These are phyloP conservation scores for Termitomyces sp. DNA, from an alignment of 768 basidiomycete species.

Conservation along the genomic window DNA sequence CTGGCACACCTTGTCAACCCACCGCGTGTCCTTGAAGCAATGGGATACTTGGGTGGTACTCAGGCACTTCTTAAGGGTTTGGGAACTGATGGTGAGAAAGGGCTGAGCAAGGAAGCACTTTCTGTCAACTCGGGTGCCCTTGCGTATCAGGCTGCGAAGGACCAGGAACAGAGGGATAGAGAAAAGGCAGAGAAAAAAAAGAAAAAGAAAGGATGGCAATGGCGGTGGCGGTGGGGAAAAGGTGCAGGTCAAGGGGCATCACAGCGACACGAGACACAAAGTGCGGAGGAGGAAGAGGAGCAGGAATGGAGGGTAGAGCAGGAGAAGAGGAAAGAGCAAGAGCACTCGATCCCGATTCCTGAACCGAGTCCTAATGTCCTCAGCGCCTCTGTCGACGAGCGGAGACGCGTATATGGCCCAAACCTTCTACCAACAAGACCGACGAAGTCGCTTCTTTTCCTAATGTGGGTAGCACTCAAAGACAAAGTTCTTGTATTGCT, in stretches of 20 bases:
- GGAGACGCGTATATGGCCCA: conserved; percentile 67
- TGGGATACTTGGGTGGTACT: conserved; percentile 71
- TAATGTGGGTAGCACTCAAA: conserved; percentile 86
- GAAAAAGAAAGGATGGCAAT: conserved; percentile 15
- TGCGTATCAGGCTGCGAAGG: conserved; percentile 11
- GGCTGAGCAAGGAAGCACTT: conserved; percentile 32
- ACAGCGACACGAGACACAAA: conserved; percentile 25
- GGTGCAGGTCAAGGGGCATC: conserved; percentile 24
- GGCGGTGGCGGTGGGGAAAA: conserved; percentile 6
- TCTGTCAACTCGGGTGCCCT: conserved; percentile 13
- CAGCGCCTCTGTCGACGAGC: conserved; percentile 51
- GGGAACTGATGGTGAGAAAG: conserved; percentile 57
- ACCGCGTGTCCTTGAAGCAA: conserved; percentile 60
- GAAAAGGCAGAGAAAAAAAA: conserved; percentile 15
- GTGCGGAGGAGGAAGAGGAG: conserved; percentile 8
- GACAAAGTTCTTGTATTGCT: conserved; percentile 91
- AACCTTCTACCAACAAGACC: conserved; percentile 73
- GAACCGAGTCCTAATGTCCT: conserved; percentile 25
- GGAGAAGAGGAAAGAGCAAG: conserved; percentile 26
- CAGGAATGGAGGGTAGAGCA: too few relatives aligned
- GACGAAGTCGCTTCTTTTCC: conserved; percentile 62
- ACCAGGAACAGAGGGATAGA: conserved; percentile 12
- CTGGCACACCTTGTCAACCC: conserved; percentile 90
- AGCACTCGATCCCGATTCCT: conserved; percentile 35
- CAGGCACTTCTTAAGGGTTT: conserved; percentile 66